Conservation (phyloP, 768 basidiomycete genomes). For the Serendipita sp. region DNA sequence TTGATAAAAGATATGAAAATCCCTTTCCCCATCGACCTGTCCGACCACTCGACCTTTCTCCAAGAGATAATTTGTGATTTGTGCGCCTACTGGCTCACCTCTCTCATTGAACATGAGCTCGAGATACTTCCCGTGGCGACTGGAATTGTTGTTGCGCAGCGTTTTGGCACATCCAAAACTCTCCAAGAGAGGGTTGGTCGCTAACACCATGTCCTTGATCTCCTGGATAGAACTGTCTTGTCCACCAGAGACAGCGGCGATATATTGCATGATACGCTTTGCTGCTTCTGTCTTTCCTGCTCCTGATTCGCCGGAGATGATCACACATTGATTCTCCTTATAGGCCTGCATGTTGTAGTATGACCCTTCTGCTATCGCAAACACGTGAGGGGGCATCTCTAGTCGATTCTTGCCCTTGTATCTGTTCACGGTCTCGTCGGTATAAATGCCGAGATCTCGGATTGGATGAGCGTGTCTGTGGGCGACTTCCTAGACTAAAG, state of each 20-base stretch:
- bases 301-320: conserved; percentile 97
- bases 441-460: conserved; percentile 92
- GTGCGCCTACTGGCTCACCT: conserved; percentile 90
- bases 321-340: conserved; percentile 98
- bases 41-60: conserved; percentile 96
- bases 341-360: conserved; percentile 99
- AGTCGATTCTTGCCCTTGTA: conserved; percentile 96
- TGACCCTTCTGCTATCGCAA: conserved; percentile 87
- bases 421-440: conserved; percentile 65
- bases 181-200: conserved; percentile 92
- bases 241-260: conserved; percentile 87
- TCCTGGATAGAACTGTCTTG: conserved; percentile 74
- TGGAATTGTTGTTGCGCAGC: conserved; percentile 94
- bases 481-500: not conserved
- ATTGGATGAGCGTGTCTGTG: conserved; percentile 9
- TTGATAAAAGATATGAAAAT: conserved; percentile 99
- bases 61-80: conserved; percentile 94
- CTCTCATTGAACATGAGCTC: conserved; percentile 96
- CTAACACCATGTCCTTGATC: conserved; percentile 99
- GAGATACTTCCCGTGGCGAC: conserved; percentile 95
- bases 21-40: conserved; percentile 88
- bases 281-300: conserved; percentile 99
- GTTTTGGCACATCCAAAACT: conserved; percentile 99
- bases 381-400: conserved; percentile 96
- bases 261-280: conserved; percentile 99